A percentile compares a stretch with the other conserved stretches of the same genome.
phyloP scores from a whole-genome alignment of 208 protist species.

The Leishmania lainsoni region DNA sequence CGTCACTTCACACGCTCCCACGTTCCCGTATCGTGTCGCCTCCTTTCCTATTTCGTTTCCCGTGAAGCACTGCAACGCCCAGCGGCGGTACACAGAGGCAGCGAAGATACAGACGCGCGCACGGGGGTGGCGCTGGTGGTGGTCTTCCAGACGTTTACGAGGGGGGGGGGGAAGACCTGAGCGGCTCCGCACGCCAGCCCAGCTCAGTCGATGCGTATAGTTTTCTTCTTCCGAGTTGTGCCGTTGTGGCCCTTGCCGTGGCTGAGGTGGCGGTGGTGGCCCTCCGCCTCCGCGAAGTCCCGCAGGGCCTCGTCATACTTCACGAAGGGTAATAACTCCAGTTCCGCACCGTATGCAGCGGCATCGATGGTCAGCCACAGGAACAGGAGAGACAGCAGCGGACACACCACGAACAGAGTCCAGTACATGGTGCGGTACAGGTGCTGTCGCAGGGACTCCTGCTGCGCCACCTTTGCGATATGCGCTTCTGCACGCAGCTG shows the following conservation, averaged over 20 bases:
- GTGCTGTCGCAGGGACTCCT: slow-evolving; percentile 12
- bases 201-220: slow-evolving; percentile 8
- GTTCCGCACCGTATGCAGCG: slow-evolving; percentile 27
- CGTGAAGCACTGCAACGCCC: not conserved
- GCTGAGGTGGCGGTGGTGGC: not conserved
- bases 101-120: not conserved
- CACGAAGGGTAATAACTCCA: slow-evolving; percentile 29
- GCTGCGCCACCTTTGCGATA: slow-evolving; percentile 16
- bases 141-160: not conserved
- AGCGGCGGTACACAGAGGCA: not conserved
- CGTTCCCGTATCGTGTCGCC: not conserved
- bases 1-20: not conserved
- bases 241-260: not conserved
- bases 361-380: slow-evolving; percentile 30
- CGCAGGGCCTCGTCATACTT: slow-evolving; percentile 39
- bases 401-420: slow-evolving; percentile 33
- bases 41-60: not conserved
- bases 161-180: not conserved
- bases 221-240: not conserved
- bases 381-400: slow-evolving; percentile 32
- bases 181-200: no score
- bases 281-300: slow-evolving; percentile 12
- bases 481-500: slow-evolving; percentile 11
- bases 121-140: no score
- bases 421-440: slow-evolving; percentile 25